A percentile compares a stretch with the other conserved stretches of the same genome.
phyloP scores from a whole-genome alignment of 1,284 basidiomycete species.

The Veloporphyrellus conicus region DNA sequence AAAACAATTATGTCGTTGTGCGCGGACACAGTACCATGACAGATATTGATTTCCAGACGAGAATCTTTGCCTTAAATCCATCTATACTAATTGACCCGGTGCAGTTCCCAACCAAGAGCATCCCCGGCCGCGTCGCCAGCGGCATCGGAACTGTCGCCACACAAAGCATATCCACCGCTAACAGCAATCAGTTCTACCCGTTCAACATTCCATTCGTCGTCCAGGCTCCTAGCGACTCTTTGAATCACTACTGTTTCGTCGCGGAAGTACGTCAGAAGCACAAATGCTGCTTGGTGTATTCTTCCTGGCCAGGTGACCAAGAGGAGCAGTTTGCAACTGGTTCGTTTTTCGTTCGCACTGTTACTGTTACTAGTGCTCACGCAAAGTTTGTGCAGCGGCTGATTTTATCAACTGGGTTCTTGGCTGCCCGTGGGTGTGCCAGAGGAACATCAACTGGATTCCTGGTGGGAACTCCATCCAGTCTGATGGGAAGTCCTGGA shows the following conservation, averaged over 20 bases:
- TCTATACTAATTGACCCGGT: background rate
- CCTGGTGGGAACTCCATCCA: too few species aligned
- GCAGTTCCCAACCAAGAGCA: background rate
- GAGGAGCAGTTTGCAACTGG: too few species aligned
- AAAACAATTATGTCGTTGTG: conserved; percentile 8
- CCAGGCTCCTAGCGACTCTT: background rate
- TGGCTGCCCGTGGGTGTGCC: too few species aligned
- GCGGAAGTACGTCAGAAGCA: conserved; percentile 14
- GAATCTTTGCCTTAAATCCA: background rate
- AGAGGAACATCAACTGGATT: too few species aligned
- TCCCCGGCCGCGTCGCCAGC: background rate
- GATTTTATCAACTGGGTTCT: too few species aligned
- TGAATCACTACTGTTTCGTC: conserved; percentile 7
- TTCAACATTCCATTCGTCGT: background rate
- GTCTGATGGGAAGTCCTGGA: too few species aligned
- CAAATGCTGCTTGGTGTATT: background rate
- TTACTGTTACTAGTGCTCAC: too few species aligned
- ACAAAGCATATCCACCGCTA: conserved; percentile 10
- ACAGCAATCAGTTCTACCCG: too few species aligned
- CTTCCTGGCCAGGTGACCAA: too few species aligned
- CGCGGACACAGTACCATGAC: conserved; percentile 13
- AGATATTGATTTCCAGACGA: conserved; percentile 11
- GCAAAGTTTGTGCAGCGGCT: too few species aligned
- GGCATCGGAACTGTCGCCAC: background rate
- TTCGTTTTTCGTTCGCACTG: too few species aligned